These are phyloP conservation scores for Neurospora intermedia DNA, from an alignment of 495 filamentous ascomycete species.

Conservation along the genomic window DNA sequence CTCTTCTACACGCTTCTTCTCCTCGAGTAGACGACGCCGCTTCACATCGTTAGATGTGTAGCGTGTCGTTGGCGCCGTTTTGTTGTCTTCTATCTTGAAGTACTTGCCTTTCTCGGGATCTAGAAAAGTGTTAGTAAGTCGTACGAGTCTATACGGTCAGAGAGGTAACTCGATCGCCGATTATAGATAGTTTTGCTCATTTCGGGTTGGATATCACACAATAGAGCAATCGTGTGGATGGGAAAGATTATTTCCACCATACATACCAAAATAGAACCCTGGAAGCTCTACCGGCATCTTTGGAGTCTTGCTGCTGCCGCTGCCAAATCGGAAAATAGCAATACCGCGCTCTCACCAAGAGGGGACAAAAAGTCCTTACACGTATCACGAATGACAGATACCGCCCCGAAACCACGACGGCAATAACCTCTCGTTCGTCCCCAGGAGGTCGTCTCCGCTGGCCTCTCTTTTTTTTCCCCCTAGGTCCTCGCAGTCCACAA, in stretches of 20 bases:
- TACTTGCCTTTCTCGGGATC: conserved; percentile 35
- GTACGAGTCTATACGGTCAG: neutral
- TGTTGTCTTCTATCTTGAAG: conserved; percentile 33
- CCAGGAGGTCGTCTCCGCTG: neutral
- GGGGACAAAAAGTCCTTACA: neutral
- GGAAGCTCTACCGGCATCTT: neutral
- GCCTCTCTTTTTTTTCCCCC: neutral
- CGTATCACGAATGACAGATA: neutral
- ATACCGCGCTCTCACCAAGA: neutral
- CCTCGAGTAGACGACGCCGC: conserved; percentile 23
- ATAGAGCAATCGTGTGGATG: neutral
- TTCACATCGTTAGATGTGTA: conserved; percentile 25
- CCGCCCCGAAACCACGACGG: neutral
- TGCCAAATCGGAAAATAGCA: neutral
- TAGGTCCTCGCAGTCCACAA: neutral
- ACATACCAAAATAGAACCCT: conserved; percentile 1
- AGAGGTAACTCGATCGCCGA: neutral
- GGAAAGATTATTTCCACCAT: neutral
- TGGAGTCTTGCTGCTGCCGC: neutral
- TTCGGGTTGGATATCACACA: neutral
- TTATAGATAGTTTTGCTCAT: neutral
- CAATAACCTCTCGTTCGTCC: neutral
- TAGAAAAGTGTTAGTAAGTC: conserved; percentile 3
- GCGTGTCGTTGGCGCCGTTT: conserved; percentile 30
- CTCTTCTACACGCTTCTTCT: conserved; percentile 1